Conservation (phyloP, 305 asterid species). For the Fraxinus xanthoxyloides region DNA sequence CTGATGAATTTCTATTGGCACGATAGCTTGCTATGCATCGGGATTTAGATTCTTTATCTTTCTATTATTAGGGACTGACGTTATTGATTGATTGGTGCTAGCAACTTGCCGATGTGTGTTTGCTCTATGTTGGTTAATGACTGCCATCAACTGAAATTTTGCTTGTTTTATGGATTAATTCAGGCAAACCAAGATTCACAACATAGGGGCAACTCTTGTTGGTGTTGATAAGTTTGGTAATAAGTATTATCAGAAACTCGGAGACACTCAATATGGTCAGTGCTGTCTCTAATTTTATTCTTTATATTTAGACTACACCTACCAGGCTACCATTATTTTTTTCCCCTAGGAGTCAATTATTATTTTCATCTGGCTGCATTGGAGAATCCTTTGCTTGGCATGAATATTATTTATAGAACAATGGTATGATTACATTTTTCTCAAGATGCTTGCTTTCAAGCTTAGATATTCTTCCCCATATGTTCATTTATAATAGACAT, state of each 20-base stretch:
- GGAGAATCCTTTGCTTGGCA: not conserved
- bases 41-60: conserved; percentile 11
- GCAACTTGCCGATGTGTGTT: not conserved
- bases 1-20: conserved; percentile 1
- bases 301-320: not conserved
- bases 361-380: not conserved
- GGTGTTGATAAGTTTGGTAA: conserved; percentile 95
- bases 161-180: not conserved
- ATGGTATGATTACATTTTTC: not conserved
- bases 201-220: conserved; percentile 78
- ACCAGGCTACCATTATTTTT: no score
- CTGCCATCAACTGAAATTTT: not conserved
- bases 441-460: not conserved
- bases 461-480: not conserved
- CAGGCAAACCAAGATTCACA: conserved; percentile 95
- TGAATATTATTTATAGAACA: not conserved
- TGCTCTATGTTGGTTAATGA: conserved; percentile 10
- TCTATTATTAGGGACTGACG: not conserved
- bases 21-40: no score
- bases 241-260: conserved; percentile 85
- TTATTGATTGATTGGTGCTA: not conserved
- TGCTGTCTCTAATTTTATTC: conserved; percentile 16
- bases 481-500: not conserved
- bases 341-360: conserved; percentile 1
- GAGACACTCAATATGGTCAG: conserved; percentile 84